Percentiles rank a stretch among this genome's conserved stretches.
These are phyloP conservation scores for Amanita rubescens DNA, from an alignment of 768 basidiomycete species.

Conservation along the genomic window DNA sequence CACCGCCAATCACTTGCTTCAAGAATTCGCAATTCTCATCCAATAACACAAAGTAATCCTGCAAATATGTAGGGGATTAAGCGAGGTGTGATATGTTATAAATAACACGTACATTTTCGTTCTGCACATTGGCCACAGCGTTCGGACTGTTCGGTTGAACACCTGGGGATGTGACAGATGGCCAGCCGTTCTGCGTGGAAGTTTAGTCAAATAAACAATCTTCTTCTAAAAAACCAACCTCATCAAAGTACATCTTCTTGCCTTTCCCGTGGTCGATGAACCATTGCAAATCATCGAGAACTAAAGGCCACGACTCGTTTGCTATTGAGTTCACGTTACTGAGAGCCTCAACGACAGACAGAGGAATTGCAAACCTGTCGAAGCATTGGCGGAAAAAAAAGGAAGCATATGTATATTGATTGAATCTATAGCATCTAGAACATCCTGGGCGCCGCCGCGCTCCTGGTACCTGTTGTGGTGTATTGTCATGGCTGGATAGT, in stretches of 20 bases:
- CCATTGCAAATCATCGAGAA: slow-evolving; percentile 44
- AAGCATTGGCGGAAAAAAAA: slow-evolving; percentile 42
- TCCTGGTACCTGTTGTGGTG: slow-evolving; percentile 27
- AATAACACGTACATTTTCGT: slow-evolving; percentile 34
- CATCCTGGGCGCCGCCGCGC: slow-evolving; percentile 40
- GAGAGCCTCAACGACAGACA: neutral
- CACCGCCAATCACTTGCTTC: slow-evolving; percentile 42
- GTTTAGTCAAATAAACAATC: neutral
- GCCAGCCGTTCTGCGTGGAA: slow-evolving; percentile 51
- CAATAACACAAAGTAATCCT: slow-evolving; percentile 43
- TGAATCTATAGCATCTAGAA: slow-evolving; percentile 43
- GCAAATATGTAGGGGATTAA: neutral
- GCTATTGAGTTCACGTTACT: slow-evolving; percentile 19
- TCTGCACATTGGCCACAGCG: slow-evolving; percentile 41
- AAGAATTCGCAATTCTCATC: slow-evolving; percentile 46
- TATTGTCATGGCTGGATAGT: neutral
- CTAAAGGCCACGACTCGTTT: slow-evolving; percentile 43
- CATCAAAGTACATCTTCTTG: slow-evolving; percentile 59
- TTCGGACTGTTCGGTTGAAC: slow-evolving; percentile 47
- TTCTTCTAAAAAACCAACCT: slow-evolving; percentile 25
- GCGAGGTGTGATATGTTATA: neutral
- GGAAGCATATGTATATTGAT: slow-evolving; percentile 56
- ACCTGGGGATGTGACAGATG: slow-evolving; percentile 42
- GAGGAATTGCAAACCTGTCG: slow-evolving; percentile 27
- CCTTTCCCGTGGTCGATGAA: slow-evolving; percentile 46